phyloP scores from a whole-genome alignment of 805 yeast genomes.

The Sporopachydermia lactativora region DNA sequence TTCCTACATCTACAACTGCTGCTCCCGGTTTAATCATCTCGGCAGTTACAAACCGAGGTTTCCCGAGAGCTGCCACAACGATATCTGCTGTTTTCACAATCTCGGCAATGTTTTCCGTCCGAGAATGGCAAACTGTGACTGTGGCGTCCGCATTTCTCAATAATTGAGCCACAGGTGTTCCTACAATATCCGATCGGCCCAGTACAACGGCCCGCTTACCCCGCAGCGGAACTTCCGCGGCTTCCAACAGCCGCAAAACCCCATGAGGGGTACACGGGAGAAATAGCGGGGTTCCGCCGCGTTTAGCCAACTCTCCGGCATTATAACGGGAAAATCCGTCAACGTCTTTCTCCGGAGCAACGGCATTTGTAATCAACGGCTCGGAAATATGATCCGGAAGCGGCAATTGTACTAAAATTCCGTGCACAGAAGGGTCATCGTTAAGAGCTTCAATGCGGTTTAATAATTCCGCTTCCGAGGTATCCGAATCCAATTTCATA shows the following conservation, averaged over 20 bases:
- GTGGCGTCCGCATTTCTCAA: constrained; percentile 61
- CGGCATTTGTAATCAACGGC: constrained; percentile 51
- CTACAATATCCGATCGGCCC: constrained; percentile 80
- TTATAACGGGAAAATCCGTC: constrained; percentile 75
- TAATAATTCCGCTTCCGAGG: constrained; percentile 42
- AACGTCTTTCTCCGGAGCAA: constrained; percentile 55
- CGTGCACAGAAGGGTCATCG: constrained; percentile 46
- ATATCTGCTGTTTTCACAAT: constrained; percentile 53
- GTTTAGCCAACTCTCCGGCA: constrained; percentile 64
- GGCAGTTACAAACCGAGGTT: constrained; percentile 54
- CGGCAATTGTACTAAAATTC: constrained; percentile 66
- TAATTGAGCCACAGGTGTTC: constrained; percentile 63
- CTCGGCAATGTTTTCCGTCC: constrained; percentile 37
- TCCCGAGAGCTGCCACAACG: constrained; percentile 67
- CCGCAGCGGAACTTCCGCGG: constrained; percentile 36
- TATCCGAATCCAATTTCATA: constrained; percentile 41
- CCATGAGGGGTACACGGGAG: constrained; percentile 83
- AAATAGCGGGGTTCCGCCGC: constrained; percentile 55
- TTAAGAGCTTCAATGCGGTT: constrained; percentile 42
- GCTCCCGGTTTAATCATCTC: constrained; percentile 60
- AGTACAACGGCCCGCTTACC: constrained; percentile 74
- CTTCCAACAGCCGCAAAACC: constrained; percentile 46
- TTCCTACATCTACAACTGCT: constrained; percentile 72
- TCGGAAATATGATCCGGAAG: constrained; percentile 60
- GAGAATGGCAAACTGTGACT: constrained; percentile 63